Conservation (phyloP, 2,329 filamentous ascomycete genomes). For the Paraconiothyrium sp. region DNA sequence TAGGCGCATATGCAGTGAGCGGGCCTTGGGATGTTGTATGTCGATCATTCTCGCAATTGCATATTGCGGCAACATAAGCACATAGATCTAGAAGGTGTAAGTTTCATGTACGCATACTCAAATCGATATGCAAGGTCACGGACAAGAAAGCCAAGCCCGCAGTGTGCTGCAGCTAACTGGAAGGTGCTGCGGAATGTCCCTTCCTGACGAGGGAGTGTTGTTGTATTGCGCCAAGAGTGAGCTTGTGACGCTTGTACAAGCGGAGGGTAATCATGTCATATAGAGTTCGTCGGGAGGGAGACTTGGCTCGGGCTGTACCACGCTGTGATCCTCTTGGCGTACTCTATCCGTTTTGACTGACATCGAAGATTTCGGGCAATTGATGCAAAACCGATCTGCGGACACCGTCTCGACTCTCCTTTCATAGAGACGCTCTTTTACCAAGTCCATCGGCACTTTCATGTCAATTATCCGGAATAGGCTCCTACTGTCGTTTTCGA, state of each 20-base stretch:
- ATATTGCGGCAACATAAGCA: constrained; percentile 14
- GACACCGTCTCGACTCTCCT: background rate
- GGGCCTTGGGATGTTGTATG: constrained; percentile 6
- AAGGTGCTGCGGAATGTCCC: background rate
- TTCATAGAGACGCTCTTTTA: background rate
- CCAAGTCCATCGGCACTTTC: background rate
- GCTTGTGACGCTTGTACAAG: constrained; percentile 21
- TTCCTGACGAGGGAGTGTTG: background rate
- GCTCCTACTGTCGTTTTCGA: background rate
- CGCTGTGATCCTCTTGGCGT: constrained; percentile 7
- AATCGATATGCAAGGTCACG: constrained; percentile 14
- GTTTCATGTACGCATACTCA: background rate
- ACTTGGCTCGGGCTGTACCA: constrained; percentile 22
- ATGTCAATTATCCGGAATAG: background rate
- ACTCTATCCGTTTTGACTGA: background rate
- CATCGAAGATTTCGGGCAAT: background rate
- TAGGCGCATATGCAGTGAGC: constrained; percentile 24
- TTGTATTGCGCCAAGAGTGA: constrained; percentile 20
- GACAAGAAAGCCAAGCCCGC: constrained; percentile 24
- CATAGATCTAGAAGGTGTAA: constrained; percentile 2
- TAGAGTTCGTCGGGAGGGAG: constrained; percentile 11
- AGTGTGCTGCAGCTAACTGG: constrained; percentile 7
- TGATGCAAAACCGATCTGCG: background rate
- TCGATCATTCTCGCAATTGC: constrained; percentile 18
- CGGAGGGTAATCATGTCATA: constrained; percentile 15